Percentiles rank a stretch among this genome's conserved stretches.
Evolutionary conservation across 108 stramenopile species (phyloP).

Genomic region (Nitzschia sp.): DNA sequence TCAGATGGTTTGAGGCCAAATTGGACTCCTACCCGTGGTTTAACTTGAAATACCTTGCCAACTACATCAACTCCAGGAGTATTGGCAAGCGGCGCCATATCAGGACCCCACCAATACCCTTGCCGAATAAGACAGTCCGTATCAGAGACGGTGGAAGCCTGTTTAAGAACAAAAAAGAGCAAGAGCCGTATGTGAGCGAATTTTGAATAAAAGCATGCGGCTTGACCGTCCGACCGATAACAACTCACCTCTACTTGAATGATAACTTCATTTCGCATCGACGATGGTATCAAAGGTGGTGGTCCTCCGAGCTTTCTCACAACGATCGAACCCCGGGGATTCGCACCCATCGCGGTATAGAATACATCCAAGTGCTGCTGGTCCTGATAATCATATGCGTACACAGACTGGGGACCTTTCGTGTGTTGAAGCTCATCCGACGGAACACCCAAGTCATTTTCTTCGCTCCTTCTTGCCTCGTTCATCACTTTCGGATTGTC

Average conservation of each 20-base stretch:
- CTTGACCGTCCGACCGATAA: background rate
- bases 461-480: background rate
- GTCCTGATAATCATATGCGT: conserved; percentile 43
- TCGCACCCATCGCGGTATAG: conserved; percentile 21
- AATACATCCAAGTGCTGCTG: conserved; percentile 32
- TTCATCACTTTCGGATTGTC: background rate
- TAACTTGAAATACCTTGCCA: conserved; percentile 45
- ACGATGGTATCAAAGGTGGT: background rate
- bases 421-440: conserved; percentile 3
- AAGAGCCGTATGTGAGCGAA: background rate
- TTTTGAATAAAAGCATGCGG: too few species aligned
- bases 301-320: conserved; percentile 10
- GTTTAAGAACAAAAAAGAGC: background rate
- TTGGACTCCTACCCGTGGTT: background rate
- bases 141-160: conserved; percentile 59
- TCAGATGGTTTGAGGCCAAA: conserved; percentile 41
- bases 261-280: conserved; percentile 7
- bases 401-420: conserved; percentile 38
- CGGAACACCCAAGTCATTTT: conserved; percentile 19
- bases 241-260: conserved; percentile 45
- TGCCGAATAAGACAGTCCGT: conserved; percentile 56
- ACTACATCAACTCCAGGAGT: conserved; percentile 57
- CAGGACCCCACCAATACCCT: conserved; percentile 39
- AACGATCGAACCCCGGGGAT: conserved; percentile 16
- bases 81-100: conserved; percentile 9